These are phyloP conservation scores for Drechslera avenae DNA, from an alignment of 2,329 filamentous ascomycete species.

Conservation along the genomic window DNA sequence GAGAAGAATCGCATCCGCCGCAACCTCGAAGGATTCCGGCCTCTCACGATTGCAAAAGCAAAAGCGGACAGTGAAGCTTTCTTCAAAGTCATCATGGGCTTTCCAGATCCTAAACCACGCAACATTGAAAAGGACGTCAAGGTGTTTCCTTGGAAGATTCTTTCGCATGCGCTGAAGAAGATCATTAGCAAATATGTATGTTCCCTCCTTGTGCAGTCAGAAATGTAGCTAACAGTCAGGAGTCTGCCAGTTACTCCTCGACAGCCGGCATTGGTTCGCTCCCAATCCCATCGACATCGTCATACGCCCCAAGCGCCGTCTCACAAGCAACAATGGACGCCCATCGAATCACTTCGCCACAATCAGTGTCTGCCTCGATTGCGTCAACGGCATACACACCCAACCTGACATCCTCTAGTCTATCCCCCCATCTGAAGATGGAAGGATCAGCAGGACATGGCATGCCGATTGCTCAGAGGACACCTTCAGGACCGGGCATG, in stretches of 20 bases:
- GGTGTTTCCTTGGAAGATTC: slow-evolving; percentile 94
- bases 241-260: slow-evolving; percentile 73
- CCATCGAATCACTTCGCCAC: slow-evolving; percentile 55
- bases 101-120: slow-evolving; percentile 89
- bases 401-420: slow-evolving; percentile 50
- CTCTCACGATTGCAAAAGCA: slow-evolving; percentile 89
- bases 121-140: slow-evolving; percentile 99
- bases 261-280: slow-evolving; percentile 59
- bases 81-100: slow-evolving; percentile 99
- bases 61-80: slow-evolving; percentile 94
- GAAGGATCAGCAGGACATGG: slow-evolving; percentile 48
- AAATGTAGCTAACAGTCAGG: slow-evolving; percentile 44
- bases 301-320: slow-evolving; percentile 49
- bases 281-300: slow-evolving; percentile 42
- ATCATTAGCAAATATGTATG: slow-evolving; percentile 95
- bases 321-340: slow-evolving; percentile 57
- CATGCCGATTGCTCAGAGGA: slow-evolving; percentile 43
- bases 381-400: slow-evolving; percentile 52
- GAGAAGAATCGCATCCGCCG: slow-evolving; percentile 98
- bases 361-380: slow-evolving; percentile 53
- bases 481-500: slow-evolving; percentile 41
- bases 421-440: slow-evolving; percentile 52
- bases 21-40: slow-evolving; percentile 93
- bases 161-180: slow-evolving; percentile 88
- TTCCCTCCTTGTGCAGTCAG: slow-evolving; percentile 31